Evolutionary conservation across 1,139 yeast species (phyloP), one percentile per base, ranked within the genome.

Genomic region (Hanseniaspora sp.): DNA sequence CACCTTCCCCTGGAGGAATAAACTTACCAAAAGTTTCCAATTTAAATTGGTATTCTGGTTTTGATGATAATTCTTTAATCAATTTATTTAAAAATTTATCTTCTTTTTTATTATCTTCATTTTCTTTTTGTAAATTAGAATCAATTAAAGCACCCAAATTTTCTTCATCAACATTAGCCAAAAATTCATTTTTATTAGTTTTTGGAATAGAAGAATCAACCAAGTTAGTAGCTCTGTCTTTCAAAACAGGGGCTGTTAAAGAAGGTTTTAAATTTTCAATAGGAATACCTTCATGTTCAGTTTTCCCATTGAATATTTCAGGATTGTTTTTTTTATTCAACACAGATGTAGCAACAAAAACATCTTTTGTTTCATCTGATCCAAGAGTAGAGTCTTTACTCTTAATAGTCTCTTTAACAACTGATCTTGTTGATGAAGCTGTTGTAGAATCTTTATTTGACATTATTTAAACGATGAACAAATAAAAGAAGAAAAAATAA

Each of bases 11-110:
- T 23, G 38, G 28, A 7, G 68, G 62, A 51, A 63, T 63, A 56
- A 69, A 75, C 18, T 69, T 68, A 44, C 76, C 78, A 54, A 75
- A 70, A 23, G 62, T 61, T 55, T 62, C 62, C 79, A 79, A 75
- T 7, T 78, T 71, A 58, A 64, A 67, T 57, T 62, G 49, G 31
- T 55, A 58, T 12, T 59, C 62, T 1, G 59, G 57, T 5, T 52
- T 55, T 13, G 59, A 61, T 13, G 51, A 41, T 7, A 57, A 7
- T 15, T 52, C 51, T n/a, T 47, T 39, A 18, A 55, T 44, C n/a
- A 52, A 35, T 30, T 42, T 29, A 5, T 41, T 31, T 23, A 55
- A 42, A 9, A 44, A 39, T 31, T 30, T 40, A 35, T 31, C 54
- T 5, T 37, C 29, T 8, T n/a, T 17, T 1, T 9, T 34, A 17